Percentiles rank a stretch among this genome's conserved stretches.
Conservation (phyloP, 768 basidiomycete genomes). For the Leccinum arenicola region DNA sequence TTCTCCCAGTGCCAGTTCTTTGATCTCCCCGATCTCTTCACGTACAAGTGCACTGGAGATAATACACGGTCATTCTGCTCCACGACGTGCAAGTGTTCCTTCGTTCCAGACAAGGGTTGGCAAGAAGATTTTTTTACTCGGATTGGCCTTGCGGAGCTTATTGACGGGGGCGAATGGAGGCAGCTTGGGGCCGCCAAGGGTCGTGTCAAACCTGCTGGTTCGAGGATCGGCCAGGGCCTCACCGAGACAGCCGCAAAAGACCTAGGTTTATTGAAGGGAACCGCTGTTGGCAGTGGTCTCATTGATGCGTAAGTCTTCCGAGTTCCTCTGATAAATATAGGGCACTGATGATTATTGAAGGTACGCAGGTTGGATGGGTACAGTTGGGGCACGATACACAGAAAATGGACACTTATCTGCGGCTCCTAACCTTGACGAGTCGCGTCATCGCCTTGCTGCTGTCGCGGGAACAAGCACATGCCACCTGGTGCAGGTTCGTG, state of each 20-base stretch:
- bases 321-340: background rate
- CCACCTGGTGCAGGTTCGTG: conserved; percentile 79
- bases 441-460: conserved; percentile 79
- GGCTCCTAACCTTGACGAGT: conserved; percentile 69
- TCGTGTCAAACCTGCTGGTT: conserved; percentile 72
- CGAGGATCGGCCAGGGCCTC: conserved; percentile 84
- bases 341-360: conserved; percentile 32
- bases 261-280: conserved; percentile 81
- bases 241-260: conserved; percentile 77
- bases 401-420: conserved; percentile 51
- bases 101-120: conserved; percentile 87
- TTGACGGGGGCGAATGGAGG: conserved; percentile 57
- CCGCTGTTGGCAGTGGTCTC: conserved; percentile 88
- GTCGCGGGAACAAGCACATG: conserved; percentile 97
- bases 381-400: conserved; percentile 75
- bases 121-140: conserved; percentile 79
- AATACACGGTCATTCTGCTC: conserved; percentile 86
- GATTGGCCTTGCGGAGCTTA: conserved; percentile 77
- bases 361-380: conserved; percentile 97
- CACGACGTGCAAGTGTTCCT: conserved; percentile 94
- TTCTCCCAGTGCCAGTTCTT: conserved; percentile 82
- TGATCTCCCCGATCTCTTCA: conserved; percentile 94
- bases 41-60: conserved; percentile 80
- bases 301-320: conserved; percentile 79
- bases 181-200: conserved; percentile 71